Base-by-base conservation (phyloP, 2,329 filamentous ascomycete genomes). In the Pseudogymnoascus sp. region DNA sequence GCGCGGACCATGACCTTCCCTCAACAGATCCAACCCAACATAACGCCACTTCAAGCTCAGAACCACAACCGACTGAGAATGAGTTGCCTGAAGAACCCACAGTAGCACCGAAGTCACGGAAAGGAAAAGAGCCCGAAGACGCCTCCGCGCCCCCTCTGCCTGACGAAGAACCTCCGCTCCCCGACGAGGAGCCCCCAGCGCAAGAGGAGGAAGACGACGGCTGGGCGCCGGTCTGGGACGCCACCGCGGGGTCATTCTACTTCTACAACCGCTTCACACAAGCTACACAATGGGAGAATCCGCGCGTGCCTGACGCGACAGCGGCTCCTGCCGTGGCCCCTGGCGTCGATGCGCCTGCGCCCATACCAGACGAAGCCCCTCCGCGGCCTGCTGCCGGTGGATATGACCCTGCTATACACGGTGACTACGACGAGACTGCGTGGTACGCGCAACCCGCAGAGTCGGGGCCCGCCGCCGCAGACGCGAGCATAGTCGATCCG, bases 351-450 rank as follows among this genome's bases (percentile, higher is more conserved):
- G 61, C 70, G n/a, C 63, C 71, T 25, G 64, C 73, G 4, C 65
- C 70, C 75, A 39, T 39, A 59, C 55, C 55, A 2, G 36, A 36
- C 4, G 64, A 73, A 62, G 60, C 77, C 68, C 52, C 69, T 31
- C 63, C 67, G 35, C 45, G 45, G n/a, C 64, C 70, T 55, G 67
- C 68, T 64, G 82, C 81, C 4, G 87, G 87, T 63, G 92, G 93
- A 64, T 99, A 99, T 77, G 96, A 97, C 72, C 94, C 94, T 1
- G 89, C 91, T 25, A 93, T 99, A 52, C 94, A 99, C 73, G 94
- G 94, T 68, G 89, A 92, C 77, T 99, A 97, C 78, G 94, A 99
- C 70, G 92, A 92, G 3, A 94, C 87, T 64, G 93, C 94, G n/a
- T 89, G 92, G 78, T 99, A 99, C 73, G 93, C 94, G 9, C 82